Percentiles rank a stretch among this genome's conserved stretches.
These are phyloP conservation scores for Aphanoascus verrucosus DNA, from an alignment of 2,329 filamentous ascomycete species.

Conservation along the genomic window DNA sequence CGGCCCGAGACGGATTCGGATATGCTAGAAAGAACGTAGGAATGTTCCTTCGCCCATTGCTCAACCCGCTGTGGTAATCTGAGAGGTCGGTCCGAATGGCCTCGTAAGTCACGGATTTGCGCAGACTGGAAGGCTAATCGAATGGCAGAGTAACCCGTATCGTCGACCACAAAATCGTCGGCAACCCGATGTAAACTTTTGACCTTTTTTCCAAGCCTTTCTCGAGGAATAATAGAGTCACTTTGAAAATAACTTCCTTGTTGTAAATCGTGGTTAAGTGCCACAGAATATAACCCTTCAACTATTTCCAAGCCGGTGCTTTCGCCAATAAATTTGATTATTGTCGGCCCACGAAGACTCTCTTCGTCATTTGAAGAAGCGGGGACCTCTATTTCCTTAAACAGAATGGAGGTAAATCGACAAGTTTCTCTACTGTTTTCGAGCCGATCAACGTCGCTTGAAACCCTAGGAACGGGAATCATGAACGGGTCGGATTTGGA, in stretches of 20 bases:
- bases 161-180: slow-evolving; percentile 30
- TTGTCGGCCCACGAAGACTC: slow-evolving; percentile 12
- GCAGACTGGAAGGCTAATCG: background rate
- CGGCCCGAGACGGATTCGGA: background rate
- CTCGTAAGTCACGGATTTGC: background rate
- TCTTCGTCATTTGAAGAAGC: slow-evolving; percentile 18
- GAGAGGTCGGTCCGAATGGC: background rate
- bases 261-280: slow-evolving; percentile 10
- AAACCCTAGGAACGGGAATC: slow-evolving; percentile 21
- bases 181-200: slow-evolving; percentile 8
- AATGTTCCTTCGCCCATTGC: slow-evolving; percentile 2
- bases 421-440: background rate
- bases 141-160: slow-evolving; percentile 23
- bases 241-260: background rate
- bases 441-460: background rate
- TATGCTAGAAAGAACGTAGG: background rate
- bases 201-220: slow-evolving; percentile 4
- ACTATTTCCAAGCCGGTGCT: slow-evolving; percentile 26
- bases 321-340: slow-evolving; percentile 31
- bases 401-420: slow-evolving; percentile 26
- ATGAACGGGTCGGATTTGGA: slow-evolving; percentile 28
- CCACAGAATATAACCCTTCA: slow-evolving; percentile 26
- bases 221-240: background rate
- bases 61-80: slow-evolving; percentile 1
- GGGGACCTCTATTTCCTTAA: slow-evolving; percentile 23